Evolutionary conservation across 305 asterid genomes (phyloP), one percentile per base, ranked within the genome.

Genomic region (Solanum hybrid): DNA sequence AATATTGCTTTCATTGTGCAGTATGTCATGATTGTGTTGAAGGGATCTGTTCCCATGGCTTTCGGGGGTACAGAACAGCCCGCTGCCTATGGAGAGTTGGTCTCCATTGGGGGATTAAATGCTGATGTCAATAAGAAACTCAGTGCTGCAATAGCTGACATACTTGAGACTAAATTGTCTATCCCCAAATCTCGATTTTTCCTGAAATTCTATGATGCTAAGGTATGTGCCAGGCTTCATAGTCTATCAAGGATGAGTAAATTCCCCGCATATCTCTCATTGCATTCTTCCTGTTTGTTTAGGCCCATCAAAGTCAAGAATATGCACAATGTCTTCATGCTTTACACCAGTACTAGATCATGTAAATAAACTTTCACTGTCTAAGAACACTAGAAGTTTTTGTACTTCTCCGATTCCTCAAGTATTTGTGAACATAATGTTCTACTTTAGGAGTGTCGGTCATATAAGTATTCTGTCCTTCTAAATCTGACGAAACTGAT

Each of bases 251-350:
- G 35, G 46, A 75, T 51, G 88, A 89, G 87, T 80, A 29, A 31
- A 76, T 75, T 89, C 38, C 56, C 29, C 56, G 90, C 92, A 84
- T 88, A 89, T 79, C 92, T 88, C 96, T 94, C 95, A 95, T 95
- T 91, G 93, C 96, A 93, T 87, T 94, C 92, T 94, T 91, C 93
- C 90, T 94, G 93, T 93, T 92, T 94, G 96, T 95, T 93, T 97
- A 94, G 99, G 99, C 96, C 92, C 90, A 92, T 94, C 97, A 93
- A 92, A 95, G 94, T 92, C 99, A 95, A 95, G 99, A 95, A 90
- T 89, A 95, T 95, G 97, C 97, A 94, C 99, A 95, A 85, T 96
- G 99, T 93, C 96, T 97, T 89, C 99, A 97, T 94, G 99, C 99
- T 94, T 95, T 96, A 96, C 99, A 96, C 98, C 98, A 96, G 97